Base-by-base conservation (phyloP, 805 yeast species). In the Spathaspora passalidarum region DNA sequence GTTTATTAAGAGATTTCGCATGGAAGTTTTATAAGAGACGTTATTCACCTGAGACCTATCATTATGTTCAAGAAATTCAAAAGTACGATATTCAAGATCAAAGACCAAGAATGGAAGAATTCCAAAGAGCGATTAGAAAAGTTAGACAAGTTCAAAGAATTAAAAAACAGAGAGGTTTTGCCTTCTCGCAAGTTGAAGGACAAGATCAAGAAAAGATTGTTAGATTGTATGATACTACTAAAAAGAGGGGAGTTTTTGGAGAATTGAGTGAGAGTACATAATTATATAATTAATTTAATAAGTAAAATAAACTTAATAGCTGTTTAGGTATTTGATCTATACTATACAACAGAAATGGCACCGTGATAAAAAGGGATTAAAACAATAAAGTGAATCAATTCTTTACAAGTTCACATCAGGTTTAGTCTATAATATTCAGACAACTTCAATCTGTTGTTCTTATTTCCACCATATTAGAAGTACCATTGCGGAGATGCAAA, bases 151-250 rank as follows among this genome's bases (percentile, higher is more conserved):
- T 94, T 32, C 96, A 92, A 65, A 80, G 99, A 65, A 92, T 94
- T 88, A 87, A 95, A 63, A 94, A 94, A 60, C 99, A 94, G 68
- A 83, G 98, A 68, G 99, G 99, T 5, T 94, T 88, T 74, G 99
- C 99, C 1, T 94, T 94, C 59, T 90, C 97, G 5, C 98, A 94
- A 65, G 90, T 87, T 40, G 96, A 89, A 52, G 69, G 69, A 46
- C 96, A 88, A 62, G 96, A 96, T 32, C 97, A 91, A 68, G 97
- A 90, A 54, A 83, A 84, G 60, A 80, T 94, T 49, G 85, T 94
- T 41, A 79, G 98, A 57, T 88, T 95, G 73, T 94, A 94, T 59
- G 99, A 94, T 65, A 92, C 98, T 2, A 92, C 97, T 0, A 84
- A 86, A 65, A 75, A 80, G 56, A 78, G 91, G 65, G 91, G 91